phyloP scores from a whole-genome alignment of 768 basidiomycete species.

The Lactifluus echinatus region DNA sequence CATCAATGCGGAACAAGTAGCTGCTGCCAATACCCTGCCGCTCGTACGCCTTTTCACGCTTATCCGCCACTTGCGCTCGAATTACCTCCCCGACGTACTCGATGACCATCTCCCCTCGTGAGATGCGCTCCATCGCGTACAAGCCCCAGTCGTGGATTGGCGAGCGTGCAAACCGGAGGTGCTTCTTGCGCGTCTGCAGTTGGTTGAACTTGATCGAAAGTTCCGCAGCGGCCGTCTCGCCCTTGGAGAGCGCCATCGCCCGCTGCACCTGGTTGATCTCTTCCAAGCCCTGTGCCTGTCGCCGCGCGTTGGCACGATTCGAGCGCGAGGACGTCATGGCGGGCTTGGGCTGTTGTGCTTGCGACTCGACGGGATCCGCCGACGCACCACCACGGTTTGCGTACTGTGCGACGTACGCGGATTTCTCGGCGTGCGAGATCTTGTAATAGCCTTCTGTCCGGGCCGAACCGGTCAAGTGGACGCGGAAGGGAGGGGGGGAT shows the following conservation, averaged over 20 bases:
- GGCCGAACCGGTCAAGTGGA: constrained; percentile 78
- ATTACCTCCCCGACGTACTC: constrained; percentile 99
- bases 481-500: constrained; percentile 48
- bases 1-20: constrained; percentile 96
- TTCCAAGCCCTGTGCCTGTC: constrained; percentile 87
- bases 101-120: constrained; percentile 95
- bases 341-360: constrained; percentile 40
- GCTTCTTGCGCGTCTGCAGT: constrained; percentile 95
- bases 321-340: constrained; percentile 72
- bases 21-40: constrained; percentile 96
- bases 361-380: constrained; percentile 35
- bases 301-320: constrained; percentile 86
- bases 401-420: constrained; percentile 86
- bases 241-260: constrained; percentile 65
- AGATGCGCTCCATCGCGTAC: constrained; percentile 95
- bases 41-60: constrained; percentile 95
- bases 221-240: constrained; percentile 62
- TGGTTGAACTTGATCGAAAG: constrained; percentile 96
- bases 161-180: constrained; percentile 86
- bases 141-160: constrained; percentile 98
- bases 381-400: constrained; percentile 46
- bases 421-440: constrained; percentile 86
- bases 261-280: constrained; percentile 89
- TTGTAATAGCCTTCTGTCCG: constrained; percentile 95
- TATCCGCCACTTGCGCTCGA: constrained; percentile 90